Percentiles rank a stretch among this genome's conserved stretches.
Evolutionary conservation across 306 rosid genomes (phyloP).

Genomic region (Lathyrus tuberosus): DNA sequence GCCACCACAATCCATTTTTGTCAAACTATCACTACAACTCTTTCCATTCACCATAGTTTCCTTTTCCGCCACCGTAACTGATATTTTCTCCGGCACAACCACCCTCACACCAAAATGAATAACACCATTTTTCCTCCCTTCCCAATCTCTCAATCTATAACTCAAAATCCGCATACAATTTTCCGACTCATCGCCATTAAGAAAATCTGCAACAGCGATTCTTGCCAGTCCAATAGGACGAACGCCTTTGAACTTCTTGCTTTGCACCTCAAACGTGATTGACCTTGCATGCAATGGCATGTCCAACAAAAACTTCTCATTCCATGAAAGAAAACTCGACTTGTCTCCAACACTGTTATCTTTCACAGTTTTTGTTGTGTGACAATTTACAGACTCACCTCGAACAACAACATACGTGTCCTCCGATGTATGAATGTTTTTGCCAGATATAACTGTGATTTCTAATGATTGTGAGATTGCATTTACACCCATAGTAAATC

Average conservation of each 20-base stretch:
- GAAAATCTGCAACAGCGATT: slow-evolving; percentile 50
- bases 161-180: slow-evolving; percentile 47
- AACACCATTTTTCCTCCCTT: slow-evolving; percentile 58
- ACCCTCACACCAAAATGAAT: slow-evolving; percentile 57
- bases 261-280: slow-evolving; percentile 50
- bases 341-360: too few relatives aligned
- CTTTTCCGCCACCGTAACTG: neutral
- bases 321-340: slow-evolving; percentile 46
- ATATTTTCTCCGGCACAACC: neutral
- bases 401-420: slow-evolving; percentile 50
- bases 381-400: slow-evolving; percentile 29
- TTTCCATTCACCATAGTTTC: neutral
- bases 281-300: slow-evolving; percentile 47
- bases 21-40: neutral
- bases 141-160: slow-evolving; percentile 56
- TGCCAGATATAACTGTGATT: slow-evolving; percentile 51
- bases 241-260: slow-evolving; percentile 39
- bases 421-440: slow-evolving; percentile 40
- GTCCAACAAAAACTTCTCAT: slow-evolving; percentile 46
- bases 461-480: slow-evolving; percentile 38
- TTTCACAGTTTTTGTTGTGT: slow-evolving; percentile 39
- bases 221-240: slow-evolving; percentile 46
- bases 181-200: slow-evolving; percentile 32
- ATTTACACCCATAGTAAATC: slow-evolving; percentile 1
- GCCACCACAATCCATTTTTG: neutral